phyloP scores from a whole-genome alignment of 2,329 filamentous ascomycete genomes.

The Aspergillus fumigatus region DNA sequence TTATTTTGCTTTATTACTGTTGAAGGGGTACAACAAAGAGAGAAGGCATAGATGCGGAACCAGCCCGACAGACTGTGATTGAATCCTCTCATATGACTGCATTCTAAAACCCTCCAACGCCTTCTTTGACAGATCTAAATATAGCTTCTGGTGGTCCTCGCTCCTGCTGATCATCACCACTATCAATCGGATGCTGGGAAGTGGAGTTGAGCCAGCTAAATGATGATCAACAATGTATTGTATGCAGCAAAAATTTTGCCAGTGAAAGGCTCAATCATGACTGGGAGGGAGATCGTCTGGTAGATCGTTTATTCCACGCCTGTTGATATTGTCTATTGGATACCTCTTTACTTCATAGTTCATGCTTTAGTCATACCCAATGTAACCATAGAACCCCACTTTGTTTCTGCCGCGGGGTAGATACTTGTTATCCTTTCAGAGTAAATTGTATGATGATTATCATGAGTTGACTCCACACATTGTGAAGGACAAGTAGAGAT shows the following conservation, averaged over 20 bases:
- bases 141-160: conserved; percentile 6
- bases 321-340: not conserved
- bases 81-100: not conserved
- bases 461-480: not conserved
- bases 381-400: conserved; percentile 7
- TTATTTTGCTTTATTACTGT: too few relatives aligned
- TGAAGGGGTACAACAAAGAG: too few relatives aligned
- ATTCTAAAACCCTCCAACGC: not conserved
- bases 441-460: not conserved
- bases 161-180: conserved; percentile 3
- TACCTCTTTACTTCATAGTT: not conserved
- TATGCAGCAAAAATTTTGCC: not conserved
- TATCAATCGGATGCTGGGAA: conserved; percentile 1
- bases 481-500: not conserved
- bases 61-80: not conserved
- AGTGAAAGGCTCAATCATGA: not conserved
- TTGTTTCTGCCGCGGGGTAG: conserved; percentile 5
- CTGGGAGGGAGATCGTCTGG: too few relatives aligned
- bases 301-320: not conserved
- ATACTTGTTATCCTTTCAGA: not conserved
- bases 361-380: not conserved
- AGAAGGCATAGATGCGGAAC: not conserved
- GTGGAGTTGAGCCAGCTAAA: not conserved
- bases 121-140: not conserved
- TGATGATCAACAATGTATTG: not conserved